Base-by-base conservation (phyloP, 2,329 filamentous ascomycete species). In the Fusarium sp. region DNA sequence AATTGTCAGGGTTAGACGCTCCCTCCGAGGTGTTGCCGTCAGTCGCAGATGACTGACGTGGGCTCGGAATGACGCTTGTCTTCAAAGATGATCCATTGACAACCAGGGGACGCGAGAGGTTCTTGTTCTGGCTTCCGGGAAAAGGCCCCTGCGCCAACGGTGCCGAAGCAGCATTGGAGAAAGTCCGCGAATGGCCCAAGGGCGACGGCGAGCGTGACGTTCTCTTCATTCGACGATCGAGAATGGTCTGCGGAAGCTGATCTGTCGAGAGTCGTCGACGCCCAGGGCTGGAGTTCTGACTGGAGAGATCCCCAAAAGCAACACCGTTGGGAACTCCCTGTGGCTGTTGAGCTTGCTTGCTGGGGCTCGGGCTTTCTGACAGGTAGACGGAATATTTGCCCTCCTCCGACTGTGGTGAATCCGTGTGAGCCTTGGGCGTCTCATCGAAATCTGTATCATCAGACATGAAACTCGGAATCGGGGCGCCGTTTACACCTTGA, bases 151-250 rank as follows among this genome's bases (percentile, higher is more conserved):
- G 74, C 27, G 66, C 37, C n/a, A 79, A 65, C 3, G 80, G 74
- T 1, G 77, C 72, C 1, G 78, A 76, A 36, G 74, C 73, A 19
- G 76, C 78, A 0, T 74, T 66, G 0, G 81, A 80, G 29, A 78
- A 76, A 2, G 78, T 76, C 43, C 82, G 78, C 38, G 75, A 71
- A 54, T 84, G 82, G 4, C 82, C 80, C 2, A 84, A 72, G 1
- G 84, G 83, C 4, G 84, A 87, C 11, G 83, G 84, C 6, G 84
- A 86, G 13, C 83, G 78, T 3, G 83, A 85, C 3, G 79, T 79
- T 33, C 82, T 77, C 63, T 78, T 79, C 71, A 84, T 84, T 35
- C 82, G 75, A 21, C 80, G 77, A 49, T 85, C 82, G 7, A 85
- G 74, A 21, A 85, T 78, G 10, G 79, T 78, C 66, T 84, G 83